A percentile compares a stretch with the other conserved stretches of the same genome.
Conservation (phyloP, 176 grass and related monocot species). For the Aegilops speltoides region DNA sequence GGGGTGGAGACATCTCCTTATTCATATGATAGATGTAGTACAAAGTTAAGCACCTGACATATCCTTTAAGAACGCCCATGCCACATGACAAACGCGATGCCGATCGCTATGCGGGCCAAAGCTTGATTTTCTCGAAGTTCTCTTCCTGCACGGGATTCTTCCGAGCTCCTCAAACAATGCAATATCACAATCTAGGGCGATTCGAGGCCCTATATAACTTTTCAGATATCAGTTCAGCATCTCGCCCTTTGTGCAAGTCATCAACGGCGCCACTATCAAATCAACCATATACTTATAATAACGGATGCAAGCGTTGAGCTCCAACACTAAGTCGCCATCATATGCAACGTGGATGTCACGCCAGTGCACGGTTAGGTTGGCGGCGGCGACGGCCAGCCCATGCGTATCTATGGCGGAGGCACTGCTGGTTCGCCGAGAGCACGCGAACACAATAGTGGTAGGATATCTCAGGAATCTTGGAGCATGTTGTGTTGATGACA, state of each 20-base stretch:
- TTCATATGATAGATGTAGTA: background rate
- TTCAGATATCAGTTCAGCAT: background rate
- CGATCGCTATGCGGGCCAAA: background rate
- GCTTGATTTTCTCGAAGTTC: background rate
- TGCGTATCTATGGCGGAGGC: background rate
- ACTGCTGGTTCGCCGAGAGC: background rate
- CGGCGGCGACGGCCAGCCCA: background rate
- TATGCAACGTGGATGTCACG: slow-evolving; percentile 2
- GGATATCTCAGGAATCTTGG: background rate
- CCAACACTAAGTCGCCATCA: background rate
- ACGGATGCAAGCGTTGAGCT: background rate
- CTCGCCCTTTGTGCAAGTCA: background rate
- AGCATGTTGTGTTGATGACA: slow-evolving; percentile 5
- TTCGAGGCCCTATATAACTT: background rate
- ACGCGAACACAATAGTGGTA: background rate
- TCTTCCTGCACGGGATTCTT: background rate
- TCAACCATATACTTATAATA: background rate
- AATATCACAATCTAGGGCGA: background rate
- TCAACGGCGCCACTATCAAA: background rate
- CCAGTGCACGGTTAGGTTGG: background rate
- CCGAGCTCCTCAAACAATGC: background rate
- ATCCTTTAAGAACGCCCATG: background rate
- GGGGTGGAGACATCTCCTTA: background rate
- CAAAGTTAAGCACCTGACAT: background rate
- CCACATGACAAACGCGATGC: background rate